Evolutionary conservation across 495 filamentous ascomycete species (phyloP), one percentile per base, ranked within the genome.

Genomic region (Thermothielavioides terrestris): DNA sequence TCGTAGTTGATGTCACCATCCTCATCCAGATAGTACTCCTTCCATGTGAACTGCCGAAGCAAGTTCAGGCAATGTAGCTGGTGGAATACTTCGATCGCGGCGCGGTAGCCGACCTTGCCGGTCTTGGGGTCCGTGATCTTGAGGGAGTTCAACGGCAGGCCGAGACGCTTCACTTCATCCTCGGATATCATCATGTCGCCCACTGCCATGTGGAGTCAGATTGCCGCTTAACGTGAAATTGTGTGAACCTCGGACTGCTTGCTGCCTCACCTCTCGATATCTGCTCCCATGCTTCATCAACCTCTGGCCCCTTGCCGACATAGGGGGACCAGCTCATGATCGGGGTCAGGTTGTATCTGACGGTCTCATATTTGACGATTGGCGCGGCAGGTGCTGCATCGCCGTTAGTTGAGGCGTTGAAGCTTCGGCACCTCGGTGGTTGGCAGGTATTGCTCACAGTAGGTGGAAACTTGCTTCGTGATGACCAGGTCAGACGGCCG

Each of bases 111-210:
- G 41, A 43, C 41, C 26, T 43, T 20, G 17, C 41, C 41, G 2
- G 41, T 43, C 41, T 31, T 43, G 5, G 41, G 41, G 27, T 43
- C 41, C 0, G 41, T 43, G 41, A 43, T 43, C 41, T 43, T 43
- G 41, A 43, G 41, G 1, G 41, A 43, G 10, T 43, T 17, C 3
- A 11, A 27, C 8, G 41, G 31, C 15, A 43, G 25, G 8, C 41
- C 41, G n/a, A 43, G 41, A 4, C 26, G 26, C 3, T 31, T 4
- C 1, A 43, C 41, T 22, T 43, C 41, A 1, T 31, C 26, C 8
- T 4, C 26, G 2, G 41, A 31, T 2, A 43, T 43, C 25, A 28
- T 30, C 41, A 43, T 43, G 41, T 43, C 41, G 3, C 41, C 41
- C 26, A 43, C 41, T 43, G 15, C n/a, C n/a, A n/a, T 30, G 41